These are phyloP conservation scores for Dichotomopilus funicola DNA, from an alignment of 2,329 filamentous ascomycete genomes.

Conservation along the genomic window DNA sequence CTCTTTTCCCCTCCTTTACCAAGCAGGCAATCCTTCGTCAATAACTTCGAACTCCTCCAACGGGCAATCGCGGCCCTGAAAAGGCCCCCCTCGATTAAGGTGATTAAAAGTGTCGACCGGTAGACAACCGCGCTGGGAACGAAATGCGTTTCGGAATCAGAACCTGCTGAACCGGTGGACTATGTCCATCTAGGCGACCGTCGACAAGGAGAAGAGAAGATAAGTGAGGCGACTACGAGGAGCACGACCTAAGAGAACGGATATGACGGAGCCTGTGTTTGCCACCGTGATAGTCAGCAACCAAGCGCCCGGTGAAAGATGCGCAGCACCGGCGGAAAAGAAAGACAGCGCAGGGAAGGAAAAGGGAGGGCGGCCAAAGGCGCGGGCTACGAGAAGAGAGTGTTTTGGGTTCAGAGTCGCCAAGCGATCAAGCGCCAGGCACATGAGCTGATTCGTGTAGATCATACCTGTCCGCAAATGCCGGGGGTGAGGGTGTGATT, in stretches of 20 bases:
- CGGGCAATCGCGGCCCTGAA: conserved; percentile 12
- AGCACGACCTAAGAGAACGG: conserved; percentile 25
- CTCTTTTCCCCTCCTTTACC: not conserved
- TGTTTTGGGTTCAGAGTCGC: conserved; percentile 29
- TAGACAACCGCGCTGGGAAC: conserved; percentile 13
- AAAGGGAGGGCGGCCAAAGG: conserved; percentile 18
- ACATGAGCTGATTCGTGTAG: conserved; percentile 36
- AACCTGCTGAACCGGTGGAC: conserved; percentile 45
- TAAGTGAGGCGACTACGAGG: conserved; percentile 3
- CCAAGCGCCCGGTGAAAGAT: conserved; percentile 28
- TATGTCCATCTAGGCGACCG: conserved; percentile 29
- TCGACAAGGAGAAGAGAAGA: conserved; percentile 15
- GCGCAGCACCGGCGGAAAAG: conserved; percentile 20
- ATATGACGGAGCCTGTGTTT: conserved; percentile 30
- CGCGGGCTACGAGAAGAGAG: conserved; percentile 19
- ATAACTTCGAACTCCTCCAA: conserved; percentile 10
- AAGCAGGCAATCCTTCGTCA: not conserved
- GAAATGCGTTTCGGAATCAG: conserved; percentile 36
- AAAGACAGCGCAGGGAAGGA: conserved; percentile 19
- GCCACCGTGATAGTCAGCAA: conserved; percentile 30
- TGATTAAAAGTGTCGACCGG: conserved; percentile 8
- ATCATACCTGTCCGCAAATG: conserved; percentile 37
- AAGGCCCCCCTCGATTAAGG: conserved; percentile 2
- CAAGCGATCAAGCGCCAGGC: conserved; percentile 31
- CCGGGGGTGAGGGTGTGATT: not conserved